Conservation (phyloP, 1,284 basidiomycete genomes). For the Trichosporon ovoides region DNA sequence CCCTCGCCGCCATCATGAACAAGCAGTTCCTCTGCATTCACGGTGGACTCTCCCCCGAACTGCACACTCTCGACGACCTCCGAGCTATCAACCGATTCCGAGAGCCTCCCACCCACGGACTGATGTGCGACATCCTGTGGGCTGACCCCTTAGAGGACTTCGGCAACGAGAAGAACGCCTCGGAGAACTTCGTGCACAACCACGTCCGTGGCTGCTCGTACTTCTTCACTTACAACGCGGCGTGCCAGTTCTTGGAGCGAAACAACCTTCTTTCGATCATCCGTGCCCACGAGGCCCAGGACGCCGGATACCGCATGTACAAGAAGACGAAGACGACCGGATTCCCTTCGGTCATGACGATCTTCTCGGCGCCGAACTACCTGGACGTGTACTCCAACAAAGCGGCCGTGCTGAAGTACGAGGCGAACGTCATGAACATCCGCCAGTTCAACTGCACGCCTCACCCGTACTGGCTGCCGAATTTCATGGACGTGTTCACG, state of each 20-base stretch:
- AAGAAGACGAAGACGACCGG: conserved; percentile 90
- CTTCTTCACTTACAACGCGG: conserved; percentile 94
- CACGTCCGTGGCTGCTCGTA: conserved; percentile 93
- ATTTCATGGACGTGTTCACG: conserved; percentile 99
- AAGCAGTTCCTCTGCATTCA: conserved; percentile 96
- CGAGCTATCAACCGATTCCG: conserved; percentile 83
- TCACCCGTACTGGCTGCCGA: conserved; percentile 94
- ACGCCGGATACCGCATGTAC: conserved; percentile 95
- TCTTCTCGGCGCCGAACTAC: conserved; percentile 93
- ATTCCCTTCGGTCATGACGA: conserved; percentile 90
- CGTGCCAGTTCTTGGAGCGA: conserved; percentile 86
- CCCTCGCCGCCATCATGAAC: conserved; percentile 91
- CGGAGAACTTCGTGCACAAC: conserved; percentile 78
- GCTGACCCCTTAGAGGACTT: conserved; percentile 92
- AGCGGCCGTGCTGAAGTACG: conserved; percentile 92
- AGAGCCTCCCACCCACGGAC: conserved; percentile 85
- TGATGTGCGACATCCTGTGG: conserved; percentile 96
- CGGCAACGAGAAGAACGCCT: conserved; percentile 78
- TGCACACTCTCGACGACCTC: conserved; percentile 85
- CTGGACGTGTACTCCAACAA: conserved; percentile 96
- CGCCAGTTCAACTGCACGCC: conserved; percentile 91
- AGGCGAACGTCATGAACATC: conserved; percentile 88
- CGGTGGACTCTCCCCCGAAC: conserved; percentile 83
- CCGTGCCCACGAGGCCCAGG: conserved; percentile 89
- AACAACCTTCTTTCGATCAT: conserved; percentile 94